Evolutionary conservation across 306 rosid species (phyloP).

Genomic region (Prunus armeniaca): DNA sequence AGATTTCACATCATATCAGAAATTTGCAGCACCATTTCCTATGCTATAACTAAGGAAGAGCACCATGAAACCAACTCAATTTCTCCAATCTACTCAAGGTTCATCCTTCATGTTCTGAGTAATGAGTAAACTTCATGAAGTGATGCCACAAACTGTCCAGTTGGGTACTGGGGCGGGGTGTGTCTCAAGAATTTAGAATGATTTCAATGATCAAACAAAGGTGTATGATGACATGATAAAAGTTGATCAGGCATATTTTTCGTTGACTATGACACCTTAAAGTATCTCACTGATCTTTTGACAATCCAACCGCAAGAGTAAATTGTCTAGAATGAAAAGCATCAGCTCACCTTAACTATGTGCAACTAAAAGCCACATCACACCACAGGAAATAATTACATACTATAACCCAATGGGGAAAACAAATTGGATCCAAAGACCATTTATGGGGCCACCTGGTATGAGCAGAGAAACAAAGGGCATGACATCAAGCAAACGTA

Average conservation of each 20-base stretch:
- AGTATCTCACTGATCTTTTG: not conserved
- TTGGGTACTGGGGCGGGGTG: not conserved
- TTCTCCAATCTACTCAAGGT: not conserved
- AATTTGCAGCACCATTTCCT: not conserved
- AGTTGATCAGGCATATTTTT: no score
- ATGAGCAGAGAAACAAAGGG: not conserved
- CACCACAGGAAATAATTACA: not conserved
- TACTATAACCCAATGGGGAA: not conserved
- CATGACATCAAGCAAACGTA: constrained; percentile 7
- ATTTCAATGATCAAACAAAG: not conserved
- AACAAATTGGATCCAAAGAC: not conserved
- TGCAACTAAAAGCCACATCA: not conserved
- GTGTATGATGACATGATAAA: not conserved
- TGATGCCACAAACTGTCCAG: not conserved
- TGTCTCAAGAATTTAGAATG: not conserved
- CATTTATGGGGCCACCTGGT: not conserved
- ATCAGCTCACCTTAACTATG: not conserved
- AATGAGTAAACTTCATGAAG: not conserved
- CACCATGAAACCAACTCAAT: not conserved
- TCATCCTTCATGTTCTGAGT: not conserved
- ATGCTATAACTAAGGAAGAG: not conserved
- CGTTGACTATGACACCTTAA: not conserved
- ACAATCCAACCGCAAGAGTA: not conserved
- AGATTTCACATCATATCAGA: not conserved
- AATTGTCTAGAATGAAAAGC: not conserved